These are phyloP conservation scores for Nothophoma quercina DNA, from an alignment of 2,329 filamentous ascomycete genomes.

Conservation along the genomic window DNA sequence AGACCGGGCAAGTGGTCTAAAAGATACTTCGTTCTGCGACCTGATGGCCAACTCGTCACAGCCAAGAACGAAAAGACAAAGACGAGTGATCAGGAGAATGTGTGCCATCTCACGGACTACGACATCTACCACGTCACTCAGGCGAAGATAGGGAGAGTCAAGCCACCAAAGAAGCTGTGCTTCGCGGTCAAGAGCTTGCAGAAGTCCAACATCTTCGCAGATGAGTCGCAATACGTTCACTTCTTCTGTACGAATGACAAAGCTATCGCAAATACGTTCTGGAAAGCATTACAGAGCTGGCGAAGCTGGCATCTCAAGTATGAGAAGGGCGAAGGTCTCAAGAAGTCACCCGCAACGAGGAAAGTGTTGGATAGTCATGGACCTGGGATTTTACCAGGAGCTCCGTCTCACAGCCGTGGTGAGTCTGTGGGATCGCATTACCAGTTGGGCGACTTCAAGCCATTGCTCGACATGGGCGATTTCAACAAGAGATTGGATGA, in stretches of 20 bases:
- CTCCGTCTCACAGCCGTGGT: constrained; percentile 37
- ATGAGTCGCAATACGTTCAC: constrained; percentile 86
- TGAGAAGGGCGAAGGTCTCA: constrained; percentile 66
- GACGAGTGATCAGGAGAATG: constrained; percentile 69
- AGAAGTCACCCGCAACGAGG: constrained; percentile 43
- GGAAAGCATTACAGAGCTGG: constrained; percentile 77
- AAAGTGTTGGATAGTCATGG: constrained; percentile 27
- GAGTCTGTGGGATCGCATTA: constrained; percentile 61
- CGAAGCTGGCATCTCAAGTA: constrained; percentile 90
- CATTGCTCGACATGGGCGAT: constrained; percentile 69
- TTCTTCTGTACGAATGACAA: constrained; percentile 86
- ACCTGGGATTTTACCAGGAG: constrained; percentile 14
- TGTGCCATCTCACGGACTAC: constrained; percentile 90
- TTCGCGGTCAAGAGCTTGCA: constrained; percentile 93
- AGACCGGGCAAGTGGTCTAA: constrained; percentile 89
- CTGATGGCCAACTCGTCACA: constrained; percentile 74
- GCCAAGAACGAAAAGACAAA: constrained; percentile 73
- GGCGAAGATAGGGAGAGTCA: constrained; percentile 73
- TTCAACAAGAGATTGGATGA: constrained; percentile 58
- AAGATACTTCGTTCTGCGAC: constrained; percentile 75
- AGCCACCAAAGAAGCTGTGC: constrained; percentile 83
- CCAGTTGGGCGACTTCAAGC: constrained; percentile 71
- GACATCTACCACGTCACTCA: constrained; percentile 84
- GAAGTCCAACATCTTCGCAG: constrained; percentile 82
- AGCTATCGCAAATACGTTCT: constrained; percentile 71